Evolutionary conservation across 176 grass and related monocot species (phyloP), one percentile per base, ranked within the genome.

Genomic region (Oryza coarctata): DNA sequence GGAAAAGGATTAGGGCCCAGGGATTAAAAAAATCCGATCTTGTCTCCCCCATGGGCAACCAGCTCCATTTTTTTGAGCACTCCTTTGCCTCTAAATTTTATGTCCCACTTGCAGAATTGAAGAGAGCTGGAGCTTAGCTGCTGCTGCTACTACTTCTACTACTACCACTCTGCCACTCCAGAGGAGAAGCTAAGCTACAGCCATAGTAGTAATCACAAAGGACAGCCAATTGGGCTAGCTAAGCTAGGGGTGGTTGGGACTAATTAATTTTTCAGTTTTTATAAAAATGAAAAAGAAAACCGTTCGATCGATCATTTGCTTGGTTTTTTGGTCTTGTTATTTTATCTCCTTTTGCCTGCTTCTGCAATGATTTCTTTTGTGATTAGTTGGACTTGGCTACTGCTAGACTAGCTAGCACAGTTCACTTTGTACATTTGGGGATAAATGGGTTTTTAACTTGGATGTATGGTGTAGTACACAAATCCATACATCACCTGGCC

Each of bases 11-110:
- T 83, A 94, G 90, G 87, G 80, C 68, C 79, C 68, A 61, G 50
- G 76, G 22, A 55, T 87, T 75, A 92, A 89, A 87, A 76, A 44
- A 83, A 90, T 84, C 73, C 88, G 18, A 62, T 6, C 41, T 2
- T 92, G 90, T 90, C 90, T 30, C 87, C 93, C 73, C 22, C 58
- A 66, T 88, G 78, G 82, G 14, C 83, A 81, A 95, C 93, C 88
- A 33, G 28, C 83, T 92, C 76, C 93, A 89, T 86, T 90, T 90
- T 95, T 95, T 84, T 92, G 80, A 87, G 80, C 77, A 84, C 58
- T 39, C 86, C 58, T 84, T 64, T 58, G 83, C 86, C 44, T 49
- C 70, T 81, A 87, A 89, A 77, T 85, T 90, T 81, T 70, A 80
- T 64, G 69, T 50, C 74, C 70, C 84, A 71, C 66, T 85, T 57